A percentile compares a stretch with the other conserved stretches of the same genome.
phyloP scores from a whole-genome alignment of 2,329 filamentous ascomycete genomes.

The Ambrosiella xylebori region DNA sequence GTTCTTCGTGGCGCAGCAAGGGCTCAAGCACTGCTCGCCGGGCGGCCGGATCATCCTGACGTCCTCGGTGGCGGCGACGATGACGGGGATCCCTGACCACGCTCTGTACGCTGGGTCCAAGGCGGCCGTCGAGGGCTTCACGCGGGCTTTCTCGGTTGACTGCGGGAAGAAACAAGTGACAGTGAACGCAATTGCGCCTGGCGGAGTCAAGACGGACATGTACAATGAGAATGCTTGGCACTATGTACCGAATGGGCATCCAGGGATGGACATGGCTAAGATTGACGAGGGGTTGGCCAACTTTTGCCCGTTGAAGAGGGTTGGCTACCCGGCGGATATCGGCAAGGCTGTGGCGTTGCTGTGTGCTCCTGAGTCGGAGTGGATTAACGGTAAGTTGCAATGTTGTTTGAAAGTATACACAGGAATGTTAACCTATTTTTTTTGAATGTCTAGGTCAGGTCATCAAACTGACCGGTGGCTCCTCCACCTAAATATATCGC shows the following conservation, averaged over 20 bases:
- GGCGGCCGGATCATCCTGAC: conserved; percentile 59
- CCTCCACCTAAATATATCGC: conserved; percentile 16
- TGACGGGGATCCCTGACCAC: conserved; percentile 51
- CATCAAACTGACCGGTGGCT: conserved; percentile 24
- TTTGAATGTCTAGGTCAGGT: conserved; percentile 19
- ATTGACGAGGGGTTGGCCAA: conserved; percentile 38
- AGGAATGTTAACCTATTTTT: background rate
- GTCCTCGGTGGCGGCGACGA: conserved; percentile 48
- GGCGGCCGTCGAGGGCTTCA: conserved; percentile 56
- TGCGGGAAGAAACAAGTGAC: conserved; percentile 51
- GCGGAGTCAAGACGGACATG: conserved; percentile 63
- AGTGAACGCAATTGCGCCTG: conserved; percentile 55
- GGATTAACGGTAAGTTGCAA: conserved; percentile 42
- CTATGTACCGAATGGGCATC: conserved; percentile 40
- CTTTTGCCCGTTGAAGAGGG: conserved; percentile 41
- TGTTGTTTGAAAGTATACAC: background rate
- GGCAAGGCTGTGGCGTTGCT: conserved; percentile 39
- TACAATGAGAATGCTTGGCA: conserved; percentile 53
- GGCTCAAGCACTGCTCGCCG: conserved; percentile 50
- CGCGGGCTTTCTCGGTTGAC: conserved; percentile 54
- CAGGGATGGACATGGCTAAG: conserved; percentile 32
- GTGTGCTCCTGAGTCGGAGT: conserved; percentile 40
- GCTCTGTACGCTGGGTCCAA: conserved; percentile 56
- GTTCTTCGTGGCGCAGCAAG: conserved; percentile 64
- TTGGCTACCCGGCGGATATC: conserved; percentile 40